Conservation (phyloP, 441 rosid species). For the Flueggea neowawraea region DNA sequence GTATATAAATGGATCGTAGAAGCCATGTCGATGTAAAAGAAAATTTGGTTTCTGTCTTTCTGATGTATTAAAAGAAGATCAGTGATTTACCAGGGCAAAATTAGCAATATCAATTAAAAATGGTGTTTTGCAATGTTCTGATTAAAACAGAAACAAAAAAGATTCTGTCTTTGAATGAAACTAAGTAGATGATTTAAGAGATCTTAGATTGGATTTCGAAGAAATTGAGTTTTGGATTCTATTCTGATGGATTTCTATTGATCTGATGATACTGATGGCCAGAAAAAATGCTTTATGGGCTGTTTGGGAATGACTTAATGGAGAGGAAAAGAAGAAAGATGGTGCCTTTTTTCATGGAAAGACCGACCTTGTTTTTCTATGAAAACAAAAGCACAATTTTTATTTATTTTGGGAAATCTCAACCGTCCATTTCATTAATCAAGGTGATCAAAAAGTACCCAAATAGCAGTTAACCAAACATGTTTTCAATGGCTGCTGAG, state of each 20-base stretch:
- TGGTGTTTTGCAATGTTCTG: background rate
- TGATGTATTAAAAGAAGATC: slow-evolving; percentile 1
- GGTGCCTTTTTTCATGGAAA: background rate
- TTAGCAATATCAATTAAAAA: slow-evolving; percentile 6
- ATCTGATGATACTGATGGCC: slow-evolving; percentile 12
- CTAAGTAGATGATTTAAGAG: background rate
- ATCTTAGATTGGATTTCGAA: slow-evolving; percentile 5
- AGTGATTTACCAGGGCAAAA: slow-evolving; percentile 7
- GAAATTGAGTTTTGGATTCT: slow-evolving; percentile 9
- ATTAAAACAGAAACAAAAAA: background rate
- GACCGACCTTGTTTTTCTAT: slow-evolving; percentile 11
- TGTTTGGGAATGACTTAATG: slow-evolving; percentile 11
- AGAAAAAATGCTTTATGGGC: slow-evolving; percentile 1
- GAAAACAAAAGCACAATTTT: background rate
- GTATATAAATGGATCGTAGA: slow-evolving; percentile 40
- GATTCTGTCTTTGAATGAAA: slow-evolving; percentile 10
- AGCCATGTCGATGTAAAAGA: slow-evolving; percentile 36
- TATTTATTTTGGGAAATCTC: background rate
- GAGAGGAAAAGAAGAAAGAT: slow-evolving; percentile 11
- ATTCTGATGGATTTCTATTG: slow-evolving; percentile 4
- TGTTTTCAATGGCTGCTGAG: background rate
- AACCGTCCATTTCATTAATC: slow-evolving; percentile 14
- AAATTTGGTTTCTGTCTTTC: slow-evolving; percentile 10
- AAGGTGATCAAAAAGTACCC: background rate
- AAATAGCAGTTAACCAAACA: background rate